Evolutionary conservation across 2,329 filamentous ascomycete species (phyloP), one percentile per base, ranked within the genome.

Genomic region (Immersiporthe knoxdaviesiana): DNA sequence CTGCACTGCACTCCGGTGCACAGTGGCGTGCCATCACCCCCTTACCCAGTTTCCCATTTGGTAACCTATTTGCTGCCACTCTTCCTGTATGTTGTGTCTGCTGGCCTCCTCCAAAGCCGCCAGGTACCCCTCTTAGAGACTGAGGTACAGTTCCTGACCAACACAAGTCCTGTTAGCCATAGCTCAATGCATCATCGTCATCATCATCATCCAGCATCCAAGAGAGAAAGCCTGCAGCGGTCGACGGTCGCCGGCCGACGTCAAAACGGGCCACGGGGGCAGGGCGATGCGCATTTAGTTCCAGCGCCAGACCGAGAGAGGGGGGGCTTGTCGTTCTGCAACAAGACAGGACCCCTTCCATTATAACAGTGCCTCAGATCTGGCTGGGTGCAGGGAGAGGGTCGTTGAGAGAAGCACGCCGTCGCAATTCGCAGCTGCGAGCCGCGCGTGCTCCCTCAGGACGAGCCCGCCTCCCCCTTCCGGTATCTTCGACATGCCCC

Each of bases 11-110:
- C 41, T 32, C 44, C 47, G 47, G 12, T 47, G 52, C 37, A 30
- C 41, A 62, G 59, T 58, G 41, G 21, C 32, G 54, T 37, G 47
- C 56, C 58, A 69, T 69, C 67, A 56, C 69, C 61, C 59, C 69
- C 82, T 78, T 84, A 90, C 88, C 86, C 83, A 90, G 79, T 79
- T 91, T 91, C 67, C 88, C 88, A 74, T 88, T 89, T 69, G 87
- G 88, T 84, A 91, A 82, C 76, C 88, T 84, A 77, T 78, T 87
- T 66, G 88, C 84, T 56, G 85, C 84, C 72, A 82, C 81, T 76
- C 88, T 84, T 67, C 81, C 85, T 73, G 83, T 77, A 73, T 84
- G 84, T 75, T 88, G 88, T 69, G 83, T 83, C 78, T 87, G 87
- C 78, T 87, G 87, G 74, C 88, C 87, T 74, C 82, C 82, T 73